These are phyloP conservation scores for Lipomyces japonicus DNA, from an alignment of 805 yeast species.

Conservation along the genomic window DNA sequence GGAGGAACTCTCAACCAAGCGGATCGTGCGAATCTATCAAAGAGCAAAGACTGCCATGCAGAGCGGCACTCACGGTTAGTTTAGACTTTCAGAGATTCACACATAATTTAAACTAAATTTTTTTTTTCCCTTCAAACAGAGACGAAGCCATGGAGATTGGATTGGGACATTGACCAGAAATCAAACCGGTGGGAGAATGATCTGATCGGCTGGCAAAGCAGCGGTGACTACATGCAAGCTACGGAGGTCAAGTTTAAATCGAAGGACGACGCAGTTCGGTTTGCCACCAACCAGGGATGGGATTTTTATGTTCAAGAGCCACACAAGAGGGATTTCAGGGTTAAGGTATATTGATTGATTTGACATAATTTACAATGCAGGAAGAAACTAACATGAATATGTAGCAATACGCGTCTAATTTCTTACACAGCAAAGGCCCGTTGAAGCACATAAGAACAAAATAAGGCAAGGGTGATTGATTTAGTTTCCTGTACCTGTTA, in stretches of 20 bases:
- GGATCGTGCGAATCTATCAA: slow-evolving; percentile 73
- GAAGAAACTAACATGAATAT: too few relatives aligned
- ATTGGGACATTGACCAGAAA: slow-evolving; percentile 75
- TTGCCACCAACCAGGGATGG: slow-evolving; percentile 81
- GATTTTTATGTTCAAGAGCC: slow-evolving; percentile 79
- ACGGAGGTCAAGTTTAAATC: slow-evolving; percentile 69
- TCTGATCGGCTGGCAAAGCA: slow-evolving; percentile 77
- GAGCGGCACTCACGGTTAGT: slow-evolving; percentile 48
- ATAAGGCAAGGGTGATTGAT: too few relatives aligned
- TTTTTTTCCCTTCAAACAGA: slow-evolving; percentile 18
- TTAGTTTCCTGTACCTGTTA: too few relatives aligned
- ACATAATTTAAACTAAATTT: background rate
- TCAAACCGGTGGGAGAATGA: slow-evolving; percentile 89
- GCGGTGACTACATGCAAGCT: slow-evolving; percentile 75
- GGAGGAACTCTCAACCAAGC: slow-evolving; percentile 50
- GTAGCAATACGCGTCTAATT: slow-evolving; percentile 26
- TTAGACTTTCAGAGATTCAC: background rate
- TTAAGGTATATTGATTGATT: slow-evolving; percentile 65
- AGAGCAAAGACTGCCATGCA: slow-evolving; percentile 81
- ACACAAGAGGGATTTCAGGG: slow-evolving; percentile 64
- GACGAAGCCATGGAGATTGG: slow-evolving; percentile 61
- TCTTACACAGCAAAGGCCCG: slow-evolving; percentile 26
- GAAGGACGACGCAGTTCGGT: slow-evolving; percentile 70
- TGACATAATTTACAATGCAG: too few relatives aligned
- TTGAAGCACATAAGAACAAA: slow-evolving; percentile 28